Evolutionary conservation across 2,329 filamentous ascomycete genomes (phyloP), one percentile per base, ranked within the genome.

Genomic region (Colletotrichum sp.): DNA sequence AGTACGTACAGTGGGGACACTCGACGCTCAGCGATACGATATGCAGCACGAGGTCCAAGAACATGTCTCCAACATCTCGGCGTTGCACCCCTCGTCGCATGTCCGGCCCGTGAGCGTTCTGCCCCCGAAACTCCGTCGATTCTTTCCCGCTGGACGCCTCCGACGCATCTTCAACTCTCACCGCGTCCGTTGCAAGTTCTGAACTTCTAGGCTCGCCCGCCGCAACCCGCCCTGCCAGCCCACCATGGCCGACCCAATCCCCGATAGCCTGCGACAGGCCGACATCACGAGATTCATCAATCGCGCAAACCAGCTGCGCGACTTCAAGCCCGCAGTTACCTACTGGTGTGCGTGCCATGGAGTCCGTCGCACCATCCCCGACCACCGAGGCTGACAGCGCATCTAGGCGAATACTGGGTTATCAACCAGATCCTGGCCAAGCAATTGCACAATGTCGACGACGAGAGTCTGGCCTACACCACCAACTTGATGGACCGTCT

Each of bases 371-470:
- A 66, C 3, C 26, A 39, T 10, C 5, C 3, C 10, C 21, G n/a
- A 66, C 21, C 8, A 18, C 34, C 49, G 24, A 52, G 28, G 28
- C 75, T 71, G 62, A 75, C 44, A 24, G 8, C 24, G 28, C 34
- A 13, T 26, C 52, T 71, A 97, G 95, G 95, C 84, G 94, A 98
- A 82, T 98, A 97, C 85, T 97, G 95, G 89, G 95, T 97, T 30
- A 94, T 98, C 63, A 96, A 99, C 81, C 95, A 98, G 82, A 98
- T 99, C 79, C 92, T 99, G 16, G 89, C 91, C 69, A 95, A 93
- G 83, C 90, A 92, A 60, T 91, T 99, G 55, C 96, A 99, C 86
- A 93, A 90, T 76, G 87, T 90, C 79, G 94, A 97, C 83, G 90
- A 94, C 78, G 96, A 96, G 82, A 93, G 94, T 80, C 92, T 95